A percentile compares a stretch with the other conserved stretches of the same genome.
Conservation (phyloP, 2,329 filamentous ascomycete species). For the Chaetomium sp. region DNA sequence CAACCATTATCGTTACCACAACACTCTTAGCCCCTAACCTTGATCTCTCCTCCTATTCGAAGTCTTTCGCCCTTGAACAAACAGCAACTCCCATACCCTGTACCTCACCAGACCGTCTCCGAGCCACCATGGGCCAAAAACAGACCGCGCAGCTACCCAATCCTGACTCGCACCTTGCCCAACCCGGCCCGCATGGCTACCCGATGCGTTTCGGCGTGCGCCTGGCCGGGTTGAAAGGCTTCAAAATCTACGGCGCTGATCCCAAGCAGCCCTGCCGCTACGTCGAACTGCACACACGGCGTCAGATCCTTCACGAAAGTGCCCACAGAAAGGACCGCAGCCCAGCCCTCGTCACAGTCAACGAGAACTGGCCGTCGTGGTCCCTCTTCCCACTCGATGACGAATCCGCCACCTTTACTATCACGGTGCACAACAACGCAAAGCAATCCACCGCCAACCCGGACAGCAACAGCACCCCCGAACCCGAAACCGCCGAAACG, state of each 20-base stretch:
- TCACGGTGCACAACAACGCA: constrained; percentile 4
- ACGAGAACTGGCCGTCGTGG: constrained; percentile 12
- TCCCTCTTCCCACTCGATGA: constrained; percentile 8
- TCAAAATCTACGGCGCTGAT: constrained; percentile 23
- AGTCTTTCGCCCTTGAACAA: not conserved
- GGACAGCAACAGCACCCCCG: not conserved
- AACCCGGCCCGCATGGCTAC: constrained; percentile 24
- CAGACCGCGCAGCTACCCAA: not conserved
- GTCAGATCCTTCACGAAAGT: constrained; percentile 13
- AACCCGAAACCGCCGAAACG: not conserved
- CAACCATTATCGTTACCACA: not conserved
- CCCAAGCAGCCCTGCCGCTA: constrained; percentile 20
- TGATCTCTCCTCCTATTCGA: not conserved
- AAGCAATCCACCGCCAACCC: not conserved
- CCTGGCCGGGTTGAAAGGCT: constrained; percentile 9
- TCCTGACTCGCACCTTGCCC: not conserved
- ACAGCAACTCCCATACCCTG: not conserved
- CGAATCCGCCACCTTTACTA: constrained; percentile 13
- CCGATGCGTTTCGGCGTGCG: constrained; percentile 28
- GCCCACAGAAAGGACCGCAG: constrained; percentile 23
- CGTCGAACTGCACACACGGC: constrained; percentile 17
- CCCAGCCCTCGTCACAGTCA: constrained; percentile 16
- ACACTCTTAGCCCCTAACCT: not conserved
- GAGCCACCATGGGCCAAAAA: not conserved
- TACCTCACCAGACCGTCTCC: not conserved